Evolutionary conservation across 2,329 filamentous ascomycete genomes (phyloP).

Genomic region (Neonectria hederae): DNA sequence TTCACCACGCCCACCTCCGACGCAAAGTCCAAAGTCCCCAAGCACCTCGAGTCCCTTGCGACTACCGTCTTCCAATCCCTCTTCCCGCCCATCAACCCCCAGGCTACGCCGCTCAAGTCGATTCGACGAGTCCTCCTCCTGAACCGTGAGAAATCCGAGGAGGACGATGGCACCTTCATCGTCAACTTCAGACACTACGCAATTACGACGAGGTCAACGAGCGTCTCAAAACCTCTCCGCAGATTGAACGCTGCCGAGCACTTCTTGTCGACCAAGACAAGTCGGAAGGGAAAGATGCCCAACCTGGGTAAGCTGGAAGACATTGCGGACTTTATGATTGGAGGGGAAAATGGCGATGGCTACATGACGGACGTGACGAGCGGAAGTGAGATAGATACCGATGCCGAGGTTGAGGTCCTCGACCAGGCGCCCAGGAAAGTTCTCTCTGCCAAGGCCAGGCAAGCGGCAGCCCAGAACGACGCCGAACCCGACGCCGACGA

Average conservation of each 20-base stretch:
- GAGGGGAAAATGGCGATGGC: conserved; percentile 76
- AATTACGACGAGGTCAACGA: conserved; percentile 88
- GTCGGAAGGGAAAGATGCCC: conserved; percentile 76
- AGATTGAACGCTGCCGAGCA: conserved; percentile 88
- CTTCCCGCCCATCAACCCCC: conserved; percentile 94
- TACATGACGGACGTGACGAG: conserved; percentile 88
- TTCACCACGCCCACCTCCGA: conserved; percentile 75
- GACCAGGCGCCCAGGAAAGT: conserved; percentile 72
- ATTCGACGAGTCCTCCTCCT: conserved; percentile 91
- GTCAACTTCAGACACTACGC: conserved; percentile 93
- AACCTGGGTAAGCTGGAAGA: conserved; percentile 92
- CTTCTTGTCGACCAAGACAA: conserved; percentile 68
- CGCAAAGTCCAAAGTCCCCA: conserved; percentile 77
- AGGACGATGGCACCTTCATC: conserved; percentile 76
- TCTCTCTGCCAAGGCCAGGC: conserved; percentile 61
- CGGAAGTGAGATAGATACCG: conserved; percentile 91
- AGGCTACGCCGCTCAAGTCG: conserved; percentile 87
- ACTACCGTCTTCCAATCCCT: conserved; percentile 96
- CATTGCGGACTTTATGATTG: conserved; percentile 93
- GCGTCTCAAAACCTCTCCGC: conserved; percentile 83
- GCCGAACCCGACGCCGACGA: conserved; percentile 59
- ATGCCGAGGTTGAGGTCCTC: conserved; percentile 91
- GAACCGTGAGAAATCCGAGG: conserved; percentile 75
- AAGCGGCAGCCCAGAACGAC: conserved; percentile 50
- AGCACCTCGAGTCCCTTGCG: conserved; percentile 90